Percentiles rank a stretch among this genome's conserved stretches.
Evolutionary conservation across 805 yeast species (phyloP).

Genomic region (Wickerhamomyces canadensis): DNA sequence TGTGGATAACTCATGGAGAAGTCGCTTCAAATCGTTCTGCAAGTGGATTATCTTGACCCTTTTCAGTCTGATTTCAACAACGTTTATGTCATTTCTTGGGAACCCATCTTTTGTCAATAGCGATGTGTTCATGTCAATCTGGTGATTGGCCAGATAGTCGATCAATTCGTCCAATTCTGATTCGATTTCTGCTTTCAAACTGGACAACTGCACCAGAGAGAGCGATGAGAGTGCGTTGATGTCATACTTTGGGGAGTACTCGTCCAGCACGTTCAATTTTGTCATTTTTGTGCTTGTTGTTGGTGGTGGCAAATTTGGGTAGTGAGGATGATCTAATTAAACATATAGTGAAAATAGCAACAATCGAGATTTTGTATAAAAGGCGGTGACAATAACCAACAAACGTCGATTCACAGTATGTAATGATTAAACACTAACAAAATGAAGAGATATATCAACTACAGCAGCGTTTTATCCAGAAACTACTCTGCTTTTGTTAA

Average conservation of each 20-base stretch:
- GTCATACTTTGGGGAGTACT: conserved; percentile 10
- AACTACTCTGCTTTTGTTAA: too few species aligned
- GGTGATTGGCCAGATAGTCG: conserved; percentile 33
- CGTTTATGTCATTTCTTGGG: conserved; percentile 81
- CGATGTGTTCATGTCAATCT: conserved; percentile 58
- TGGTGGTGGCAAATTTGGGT: too few species aligned
- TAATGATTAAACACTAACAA: too few species aligned
- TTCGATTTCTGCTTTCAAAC: conserved; percentile 11
- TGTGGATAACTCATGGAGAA: conserved; percentile 41
- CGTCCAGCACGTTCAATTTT: background rate
- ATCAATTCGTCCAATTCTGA: conserved; percentile 8
- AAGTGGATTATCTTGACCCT: conserved; percentile 62
- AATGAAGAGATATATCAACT: too few species aligned
- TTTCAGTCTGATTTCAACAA: conserved; percentile 56
- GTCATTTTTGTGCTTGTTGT: too few species aligned
- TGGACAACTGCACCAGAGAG: conserved; percentile 5
- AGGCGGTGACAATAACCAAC: too few species aligned
- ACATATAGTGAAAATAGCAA: too few species aligned
- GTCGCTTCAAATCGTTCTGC: conserved; percentile 58
- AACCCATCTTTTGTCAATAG: conserved; percentile 72
- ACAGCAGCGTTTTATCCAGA: too few species aligned
- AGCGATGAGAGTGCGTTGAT: conserved; percentile 1
- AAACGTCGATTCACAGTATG: too few species aligned
- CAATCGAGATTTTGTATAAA: too few species aligned
- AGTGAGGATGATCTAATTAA: too few species aligned